These are phyloP conservation scores for Amanita pallidorosea DNA, from an alignment of 768 basidiomycete genomes.

Conservation along the genomic window DNA sequence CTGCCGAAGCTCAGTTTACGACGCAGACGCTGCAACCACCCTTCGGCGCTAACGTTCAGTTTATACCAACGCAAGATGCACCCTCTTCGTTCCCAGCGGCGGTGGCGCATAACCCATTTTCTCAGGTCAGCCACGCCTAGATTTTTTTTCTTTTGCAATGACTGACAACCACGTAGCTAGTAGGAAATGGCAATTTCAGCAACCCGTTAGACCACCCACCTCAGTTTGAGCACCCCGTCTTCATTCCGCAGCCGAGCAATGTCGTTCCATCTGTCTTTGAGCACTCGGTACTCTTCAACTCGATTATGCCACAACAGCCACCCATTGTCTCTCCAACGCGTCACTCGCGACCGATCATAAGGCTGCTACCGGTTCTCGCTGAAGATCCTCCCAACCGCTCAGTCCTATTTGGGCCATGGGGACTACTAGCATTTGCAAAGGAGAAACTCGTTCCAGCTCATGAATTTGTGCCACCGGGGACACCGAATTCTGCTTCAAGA, in stretches of 20 bases:
- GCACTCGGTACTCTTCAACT: neutral
- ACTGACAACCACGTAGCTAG: neutral
- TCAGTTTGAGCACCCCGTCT: neutral
- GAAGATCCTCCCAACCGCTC: neutral
- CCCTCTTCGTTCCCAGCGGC: neutral
- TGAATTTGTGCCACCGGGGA: neutral
- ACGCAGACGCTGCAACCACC: neutral
- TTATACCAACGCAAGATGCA: neutral
- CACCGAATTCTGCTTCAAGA: neutral
- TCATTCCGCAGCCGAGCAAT: neutral
- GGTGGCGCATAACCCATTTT: neutral
- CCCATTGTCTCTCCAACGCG: neutral
- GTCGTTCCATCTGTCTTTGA: neutral
- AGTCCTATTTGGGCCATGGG: neutral
- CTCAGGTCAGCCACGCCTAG: neutral
- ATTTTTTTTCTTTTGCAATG: neutral
- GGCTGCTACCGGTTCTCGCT: neutral
- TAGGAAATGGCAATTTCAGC: neutral
- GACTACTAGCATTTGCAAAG: neutral
- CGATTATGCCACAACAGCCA: neutral
- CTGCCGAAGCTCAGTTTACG: neutral
- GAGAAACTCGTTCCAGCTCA: neutral
- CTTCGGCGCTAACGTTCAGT: neutral
- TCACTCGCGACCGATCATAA: neutral
- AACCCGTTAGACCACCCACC: neutral